A percentile compares a stretch with the other conserved stretches of the same genome.
Conservation (phyloP, 1,284 basidiomycete species). For the Microbotryomycetes sp. region DNA sequence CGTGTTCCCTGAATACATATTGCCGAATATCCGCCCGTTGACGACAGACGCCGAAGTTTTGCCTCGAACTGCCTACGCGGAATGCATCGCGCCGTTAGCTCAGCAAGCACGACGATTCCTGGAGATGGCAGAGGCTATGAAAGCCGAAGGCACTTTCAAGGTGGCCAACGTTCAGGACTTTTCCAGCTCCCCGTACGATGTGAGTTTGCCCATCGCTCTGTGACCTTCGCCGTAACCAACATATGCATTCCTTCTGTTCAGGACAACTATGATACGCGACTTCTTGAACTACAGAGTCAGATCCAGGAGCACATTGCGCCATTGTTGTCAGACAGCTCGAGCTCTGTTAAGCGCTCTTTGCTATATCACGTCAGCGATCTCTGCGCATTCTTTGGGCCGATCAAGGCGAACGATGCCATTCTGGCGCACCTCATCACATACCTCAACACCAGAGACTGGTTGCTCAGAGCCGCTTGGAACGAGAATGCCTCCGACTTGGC, state of each 20-base stretch:
- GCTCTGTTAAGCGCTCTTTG: slow-evolving; percentile 53
- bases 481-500: slow-evolving; percentile 93
- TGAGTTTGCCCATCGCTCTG: slow-evolving; percentile 37
- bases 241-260: slow-evolving; percentile 1
- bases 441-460: slow-evolving; percentile 83
- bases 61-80: slow-evolving; percentile 84
- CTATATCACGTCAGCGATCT: slow-evolving; percentile 72
- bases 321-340: slow-evolving; percentile 52
- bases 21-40: slow-evolving; percentile 80
- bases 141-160: slow-evolving; percentile 69
- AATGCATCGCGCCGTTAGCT: slow-evolving; percentile 75
- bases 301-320: slow-evolving; percentile 83
- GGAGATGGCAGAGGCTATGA: slow-evolving; percentile 85
- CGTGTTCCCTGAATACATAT: slow-evolving; percentile 90
- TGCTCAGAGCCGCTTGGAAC: slow-evolving; percentile 83
- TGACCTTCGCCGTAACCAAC: not conserved
- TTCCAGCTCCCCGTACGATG: slow-evolving; percentile 68
- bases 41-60: slow-evolving; percentile 75
- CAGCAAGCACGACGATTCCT: slow-evolving; percentile 77
- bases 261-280: slow-evolving; percentile 76
- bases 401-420: slow-evolving; percentile 88
- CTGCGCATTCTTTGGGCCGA: slow-evolving; percentile 85
- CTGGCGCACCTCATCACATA: slow-evolving; percentile 98
- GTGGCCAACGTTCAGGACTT: slow-evolving; percentile 62
- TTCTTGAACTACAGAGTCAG: slow-evolving; percentile 75